Evolutionary conservation across 2,329 filamentous ascomycete genomes (phyloP).

Genomic region (Penicillium thymicola): DNA sequence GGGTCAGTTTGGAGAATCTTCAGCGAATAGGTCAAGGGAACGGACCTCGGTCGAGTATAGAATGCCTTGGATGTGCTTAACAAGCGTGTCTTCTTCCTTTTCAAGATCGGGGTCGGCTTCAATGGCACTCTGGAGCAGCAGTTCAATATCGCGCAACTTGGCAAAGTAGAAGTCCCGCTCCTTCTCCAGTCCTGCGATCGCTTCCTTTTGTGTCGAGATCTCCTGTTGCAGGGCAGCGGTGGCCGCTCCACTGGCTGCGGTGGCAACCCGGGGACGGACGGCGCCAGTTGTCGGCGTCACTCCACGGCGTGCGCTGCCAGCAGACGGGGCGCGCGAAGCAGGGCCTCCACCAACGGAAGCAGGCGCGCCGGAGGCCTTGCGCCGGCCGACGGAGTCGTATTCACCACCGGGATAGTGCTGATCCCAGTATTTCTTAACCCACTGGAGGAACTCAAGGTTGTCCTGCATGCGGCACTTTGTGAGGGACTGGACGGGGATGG

Average conservation of each 20-base stretch:
- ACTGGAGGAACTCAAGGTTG: conserved; percentile 98
- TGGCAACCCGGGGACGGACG: conserved; percentile 46
- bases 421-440: conserved; percentile 96
- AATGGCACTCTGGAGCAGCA: conserved; percentile 87
- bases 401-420: conserved; percentile 96
- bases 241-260: conserved; percentile 51
- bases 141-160: conserved; percentile 94
- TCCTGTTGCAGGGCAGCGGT: conserved; percentile 75
- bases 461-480: conserved; percentile 99
- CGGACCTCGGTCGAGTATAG: conserved; percentile 88
- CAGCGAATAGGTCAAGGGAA: background rate
- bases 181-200: conserved; percentile 87
- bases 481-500: conserved; percentile 80
- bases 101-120: conserved; percentile 91
- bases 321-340: conserved; percentile 44
- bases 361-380: conserved; percentile 71
- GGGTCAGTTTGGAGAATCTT: background rate
- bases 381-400: conserved; percentile 82
- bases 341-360: conserved; percentile 44
- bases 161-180: conserved; percentile 99
- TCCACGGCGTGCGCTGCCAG: conserved; percentile 52
- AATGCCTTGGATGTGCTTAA: conserved; percentile 95
- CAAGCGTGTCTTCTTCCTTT: conserved; percentile 84
- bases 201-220: conserved; percentile 88
- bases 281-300: conserved; percentile 60